Evolutionary conservation across 2,329 filamentous ascomycete genomes (phyloP).

Genomic region (Alternaria metachromatica): DNA sequence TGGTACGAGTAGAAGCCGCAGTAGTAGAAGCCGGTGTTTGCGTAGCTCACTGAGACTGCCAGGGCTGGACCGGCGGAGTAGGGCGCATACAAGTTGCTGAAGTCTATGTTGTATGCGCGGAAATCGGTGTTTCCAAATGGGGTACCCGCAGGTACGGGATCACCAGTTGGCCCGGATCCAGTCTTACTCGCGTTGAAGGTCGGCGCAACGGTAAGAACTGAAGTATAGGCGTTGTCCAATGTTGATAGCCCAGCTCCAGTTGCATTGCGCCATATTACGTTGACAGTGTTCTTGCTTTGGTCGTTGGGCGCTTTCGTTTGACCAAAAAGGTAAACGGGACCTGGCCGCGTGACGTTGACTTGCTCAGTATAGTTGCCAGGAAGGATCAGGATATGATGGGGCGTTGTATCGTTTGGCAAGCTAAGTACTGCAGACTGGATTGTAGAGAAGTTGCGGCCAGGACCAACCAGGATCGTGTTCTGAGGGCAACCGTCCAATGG

Average conservation of each 20-base stretch:
- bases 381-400: slow-evolving; percentile 65
- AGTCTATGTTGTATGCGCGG: slow-evolving; percentile 71
- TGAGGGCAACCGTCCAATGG: slow-evolving; percentile 50
- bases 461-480: slow-evolving; percentile 40
- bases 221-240: slow-evolving; percentile 68
- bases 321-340: slow-evolving; percentile 68
- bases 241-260: slow-evolving; percentile 55
- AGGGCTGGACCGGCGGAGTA: slow-evolving; percentile 63
- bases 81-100: slow-evolving; percentile 65
- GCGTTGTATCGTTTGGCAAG: slow-evolving; percentile 53
- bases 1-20: slow-evolving; percentile 72
- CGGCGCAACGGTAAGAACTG: slow-evolving; percentile 67
- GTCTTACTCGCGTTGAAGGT: slow-evolving; percentile 68
- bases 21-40: slow-evolving; percentile 72
- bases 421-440: slow-evolving; percentile 59
- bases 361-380: slow-evolving; percentile 69
- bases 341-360: slow-evolving; percentile 68
- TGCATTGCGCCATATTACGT: slow-evolving; percentile 65
- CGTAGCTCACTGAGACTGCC: slow-evolving; percentile 66
- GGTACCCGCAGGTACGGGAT: slow-evolving; percentile 64
- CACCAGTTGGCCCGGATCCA: slow-evolving; percentile 67
- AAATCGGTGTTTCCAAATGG: slow-evolving; percentile 70
- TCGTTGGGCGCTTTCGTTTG: slow-evolving; percentile 59
- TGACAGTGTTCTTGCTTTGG: slow-evolving; percentile 59
- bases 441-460: slow-evolving; percentile 38